phyloP scores from a whole-genome alignment of 345 rosid genomes.

The Populus davidiana region DNA sequence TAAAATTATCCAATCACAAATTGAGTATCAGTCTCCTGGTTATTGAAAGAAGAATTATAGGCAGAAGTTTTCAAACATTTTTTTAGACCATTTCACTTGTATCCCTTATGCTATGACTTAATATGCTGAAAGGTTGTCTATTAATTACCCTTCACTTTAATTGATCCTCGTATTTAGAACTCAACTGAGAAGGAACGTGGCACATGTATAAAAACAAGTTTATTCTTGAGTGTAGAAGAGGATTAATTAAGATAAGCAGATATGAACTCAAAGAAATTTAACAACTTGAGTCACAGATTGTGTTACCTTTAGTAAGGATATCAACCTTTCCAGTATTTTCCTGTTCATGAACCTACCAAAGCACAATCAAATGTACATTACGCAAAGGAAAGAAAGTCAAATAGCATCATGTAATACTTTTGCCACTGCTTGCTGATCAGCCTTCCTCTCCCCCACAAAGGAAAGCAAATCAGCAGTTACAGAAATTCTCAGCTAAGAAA shows the following conservation, averaged over 20 bases:
- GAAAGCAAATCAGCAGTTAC: neutral
- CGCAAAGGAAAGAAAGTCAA: neutral
- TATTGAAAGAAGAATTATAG: neutral
- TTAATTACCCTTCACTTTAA: neutral
- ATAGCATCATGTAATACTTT: neutral
- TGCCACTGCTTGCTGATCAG: too few relatives aligned
- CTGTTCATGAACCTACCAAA: constrained; percentile 39
- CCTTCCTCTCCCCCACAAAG: too few relatives aligned
- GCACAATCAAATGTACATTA: neutral
- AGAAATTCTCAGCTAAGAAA: neutral
- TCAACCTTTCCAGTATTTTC: constrained; percentile 27
- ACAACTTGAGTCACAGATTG: neutral
- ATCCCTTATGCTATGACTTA: neutral
- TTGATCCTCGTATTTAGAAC: neutral
- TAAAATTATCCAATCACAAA: constrained; percentile 8
- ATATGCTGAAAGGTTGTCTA: neutral
- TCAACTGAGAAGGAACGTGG: neutral
- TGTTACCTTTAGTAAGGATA: constrained; percentile 48
- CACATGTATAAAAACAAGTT: neutral
- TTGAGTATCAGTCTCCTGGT: constrained; percentile 1
- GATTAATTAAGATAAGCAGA: neutral
- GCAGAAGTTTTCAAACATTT: neutral
- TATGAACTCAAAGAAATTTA: neutral
- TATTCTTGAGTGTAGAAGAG: neutral
- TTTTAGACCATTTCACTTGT: neutral